These are phyloP conservation scores for Amyloporia xantha DNA, from an alignment of 768 basidiomycete genomes.

Conservation along the genomic window DNA sequence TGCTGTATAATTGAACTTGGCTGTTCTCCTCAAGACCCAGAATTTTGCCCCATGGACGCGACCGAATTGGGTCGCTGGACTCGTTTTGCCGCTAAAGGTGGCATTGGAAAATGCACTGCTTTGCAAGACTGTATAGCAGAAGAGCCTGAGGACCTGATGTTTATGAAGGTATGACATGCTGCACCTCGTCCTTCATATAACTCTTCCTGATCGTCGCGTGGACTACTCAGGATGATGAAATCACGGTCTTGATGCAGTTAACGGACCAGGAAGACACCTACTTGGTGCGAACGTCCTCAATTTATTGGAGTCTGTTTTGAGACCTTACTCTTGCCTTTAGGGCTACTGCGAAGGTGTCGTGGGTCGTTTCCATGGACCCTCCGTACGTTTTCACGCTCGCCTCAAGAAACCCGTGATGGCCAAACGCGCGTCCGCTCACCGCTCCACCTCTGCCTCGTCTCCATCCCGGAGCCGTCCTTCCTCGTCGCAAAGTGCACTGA, in stretches of 20 bases:
- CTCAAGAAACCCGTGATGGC: slow-evolving; percentile 79
- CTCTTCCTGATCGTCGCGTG: not conserved
- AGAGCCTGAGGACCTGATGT: slow-evolving; percentile 75
- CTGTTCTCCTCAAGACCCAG: not conserved
- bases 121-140: slow-evolving; percentile 70
- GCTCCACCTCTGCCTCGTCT: slow-evolving; percentile 17
- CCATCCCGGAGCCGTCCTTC: slow-evolving; percentile 16
- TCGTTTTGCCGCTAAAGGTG: slow-evolving; percentile 78
- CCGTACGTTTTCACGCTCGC: slow-evolving; percentile 66
- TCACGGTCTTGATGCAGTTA: slow-evolving; percentile 70
- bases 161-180: slow-evolving; percentile 54
- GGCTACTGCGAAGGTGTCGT: slow-evolving; percentile 88
- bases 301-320: not conserved
- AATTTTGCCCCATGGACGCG: slow-evolving; percentile 62
- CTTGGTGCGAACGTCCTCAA: slow-evolving; percentile 42
- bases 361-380: slow-evolving; percentile 56
- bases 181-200: not conserved
- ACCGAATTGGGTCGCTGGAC: slow-evolving; percentile 74
- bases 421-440: slow-evolving; percentile 42
- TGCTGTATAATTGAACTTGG: not conserved
- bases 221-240: slow-evolving; percentile 60
- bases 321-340: slow-evolving; percentile 29
- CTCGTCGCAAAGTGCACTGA: slow-evolving; percentile 21
- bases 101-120: slow-evolving; percentile 77
- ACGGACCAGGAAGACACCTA: slow-evolving; percentile 45